phyloP scores from a whole-genome alignment of 306 rosid species.

The Glycine soja region DNA sequence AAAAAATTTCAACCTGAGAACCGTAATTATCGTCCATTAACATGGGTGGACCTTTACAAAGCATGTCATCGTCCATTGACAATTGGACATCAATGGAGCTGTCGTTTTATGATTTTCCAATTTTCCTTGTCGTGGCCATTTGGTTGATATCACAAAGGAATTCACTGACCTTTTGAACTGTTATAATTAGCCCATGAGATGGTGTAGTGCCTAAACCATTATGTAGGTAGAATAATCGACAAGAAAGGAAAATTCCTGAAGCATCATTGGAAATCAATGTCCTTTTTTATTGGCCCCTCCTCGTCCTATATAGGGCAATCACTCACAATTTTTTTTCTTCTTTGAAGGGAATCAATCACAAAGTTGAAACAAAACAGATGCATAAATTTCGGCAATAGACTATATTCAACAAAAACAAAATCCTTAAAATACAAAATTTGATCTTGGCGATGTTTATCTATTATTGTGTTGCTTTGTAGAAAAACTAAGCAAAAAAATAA shows the following conservation, averaged over 20 bases:
- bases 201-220: neutral
- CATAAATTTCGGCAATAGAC: slow-evolving; percentile 8
- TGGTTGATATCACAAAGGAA: neutral
- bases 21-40: slow-evolving; percentile 14
- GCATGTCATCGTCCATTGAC: neutral
- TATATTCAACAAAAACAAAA: neutral
- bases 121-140: slow-evolving; percentile 6
- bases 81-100: neutral
- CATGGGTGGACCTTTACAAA: slow-evolving; percentile 35
- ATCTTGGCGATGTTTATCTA: neutral
- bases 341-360: slow-evolving; percentile 11
- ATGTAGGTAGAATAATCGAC: neutral
- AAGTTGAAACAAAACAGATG: neutral
- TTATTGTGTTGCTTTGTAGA: neutral
- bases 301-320: slow-evolving; percentile 35
- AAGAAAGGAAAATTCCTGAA: slow-evolving; percentile 31
- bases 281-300: slow-evolving; percentile 8
- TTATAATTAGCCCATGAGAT: slow-evolving; percentile 22
- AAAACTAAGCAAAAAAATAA: neutral
- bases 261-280: slow-evolving; percentile 23
- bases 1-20: neutral
- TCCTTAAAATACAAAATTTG: neutral
- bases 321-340: neutral
- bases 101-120: slow-evolving; percentile 1
- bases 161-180: neutral